These are phyloP conservation scores for Phlyctochytrium arcticum DNA, from an alignment of 192 early-diverging fungal species.

Conservation along the genomic window DNA sequence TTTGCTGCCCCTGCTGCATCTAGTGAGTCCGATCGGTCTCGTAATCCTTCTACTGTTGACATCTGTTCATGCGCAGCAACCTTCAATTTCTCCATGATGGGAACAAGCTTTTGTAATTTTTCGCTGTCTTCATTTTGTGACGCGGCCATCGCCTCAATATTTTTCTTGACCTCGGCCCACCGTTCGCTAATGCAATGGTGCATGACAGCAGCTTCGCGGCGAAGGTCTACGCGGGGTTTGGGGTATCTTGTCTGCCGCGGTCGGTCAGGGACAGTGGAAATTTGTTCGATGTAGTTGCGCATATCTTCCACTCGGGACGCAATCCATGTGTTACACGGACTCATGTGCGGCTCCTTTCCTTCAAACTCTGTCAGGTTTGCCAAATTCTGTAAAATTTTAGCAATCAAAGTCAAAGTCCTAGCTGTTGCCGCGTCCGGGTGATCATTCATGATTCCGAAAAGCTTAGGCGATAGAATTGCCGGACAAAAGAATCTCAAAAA, in stretches of 20 bases:
- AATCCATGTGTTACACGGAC: conserved; percentile 19
- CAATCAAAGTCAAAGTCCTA: conserved; percentile 50
- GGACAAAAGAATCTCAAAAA: conserved; percentile 61
- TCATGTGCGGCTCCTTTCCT: conserved; percentile 57
- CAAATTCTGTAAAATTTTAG: conserved; percentile 59
- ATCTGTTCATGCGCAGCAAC: conserved; percentile 18
- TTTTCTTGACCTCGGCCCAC: background rate
- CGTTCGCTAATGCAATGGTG: conserved; percentile 18
- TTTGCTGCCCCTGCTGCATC: no score
- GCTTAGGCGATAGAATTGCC: conserved; percentile 49
- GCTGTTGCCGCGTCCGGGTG: conserved; percentile 38
- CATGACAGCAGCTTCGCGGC: conserved; percentile 15
- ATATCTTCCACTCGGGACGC: background rate
- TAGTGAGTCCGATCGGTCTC: no score
- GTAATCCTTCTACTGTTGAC: no score
- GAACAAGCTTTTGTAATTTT: conserved; percentile 3
- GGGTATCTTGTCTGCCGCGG: background rate
- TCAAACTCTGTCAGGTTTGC: conserved; percentile 57
- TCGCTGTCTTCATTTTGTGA: background rate
- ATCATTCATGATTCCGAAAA: conserved; percentile 43
- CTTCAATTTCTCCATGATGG: conserved; percentile 18
- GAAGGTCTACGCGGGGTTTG: conserved; percentile 19
- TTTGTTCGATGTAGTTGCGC: conserved; percentile 12
- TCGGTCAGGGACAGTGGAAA: conserved; percentile 5
- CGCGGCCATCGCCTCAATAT: background rate